Conservation (phyloP, 2,329 filamentous ascomycete genomes). For the Calonectria pseudoturangicola region DNA sequence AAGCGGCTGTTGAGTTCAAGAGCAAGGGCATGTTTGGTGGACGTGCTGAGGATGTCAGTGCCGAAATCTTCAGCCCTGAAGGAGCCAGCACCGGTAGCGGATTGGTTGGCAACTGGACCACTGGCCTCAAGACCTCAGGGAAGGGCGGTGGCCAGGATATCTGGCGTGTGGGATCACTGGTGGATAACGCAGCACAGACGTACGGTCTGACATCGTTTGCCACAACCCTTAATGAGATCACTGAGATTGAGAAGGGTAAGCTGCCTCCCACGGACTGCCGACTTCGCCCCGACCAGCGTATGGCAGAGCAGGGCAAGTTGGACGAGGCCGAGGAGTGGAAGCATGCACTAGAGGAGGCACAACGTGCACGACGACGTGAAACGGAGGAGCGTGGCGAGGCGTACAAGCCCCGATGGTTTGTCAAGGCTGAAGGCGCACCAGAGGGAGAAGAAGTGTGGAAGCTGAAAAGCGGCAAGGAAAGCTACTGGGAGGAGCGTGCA, state of each 20-base stretch:
- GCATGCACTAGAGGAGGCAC: conserved; percentile 87
- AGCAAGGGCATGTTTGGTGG: conserved; percentile 98
- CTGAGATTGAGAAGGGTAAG: conserved; percentile 82
- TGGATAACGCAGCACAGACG: conserved; percentile 84
- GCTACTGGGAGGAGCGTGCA: conserved; percentile 93
- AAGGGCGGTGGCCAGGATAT: conserved; percentile 78
- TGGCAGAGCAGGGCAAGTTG: conserved; percentile 86
- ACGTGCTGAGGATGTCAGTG: conserved; percentile 89
- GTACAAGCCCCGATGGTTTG: conserved; percentile 90
- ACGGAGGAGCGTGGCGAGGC: conserved; percentile 84
- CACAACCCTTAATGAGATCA: conserved; percentile 90
- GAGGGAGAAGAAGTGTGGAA: conserved; percentile 83
- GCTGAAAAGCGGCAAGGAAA: conserved; percentile 86
- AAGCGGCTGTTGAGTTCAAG: conserved; percentile 92
- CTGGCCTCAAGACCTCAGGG: conserved; percentile 79
- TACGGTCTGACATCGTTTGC: conserved; percentile 95
- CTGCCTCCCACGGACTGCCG: conserved; percentile 89
- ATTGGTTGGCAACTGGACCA: conserved; percentile 90
- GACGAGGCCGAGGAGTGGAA: conserved; percentile 91
- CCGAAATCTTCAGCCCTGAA: conserved; percentile 81
- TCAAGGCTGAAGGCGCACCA: conserved; percentile 76
- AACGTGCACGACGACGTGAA: conserved; percentile 83
- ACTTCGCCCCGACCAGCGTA: conserved; percentile 89
- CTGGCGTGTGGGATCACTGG: conserved; percentile 86
- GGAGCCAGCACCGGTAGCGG: conserved; percentile 80